Conservation (phyloP, 257 asterid species). For the Pogostemon cablin region DNA sequence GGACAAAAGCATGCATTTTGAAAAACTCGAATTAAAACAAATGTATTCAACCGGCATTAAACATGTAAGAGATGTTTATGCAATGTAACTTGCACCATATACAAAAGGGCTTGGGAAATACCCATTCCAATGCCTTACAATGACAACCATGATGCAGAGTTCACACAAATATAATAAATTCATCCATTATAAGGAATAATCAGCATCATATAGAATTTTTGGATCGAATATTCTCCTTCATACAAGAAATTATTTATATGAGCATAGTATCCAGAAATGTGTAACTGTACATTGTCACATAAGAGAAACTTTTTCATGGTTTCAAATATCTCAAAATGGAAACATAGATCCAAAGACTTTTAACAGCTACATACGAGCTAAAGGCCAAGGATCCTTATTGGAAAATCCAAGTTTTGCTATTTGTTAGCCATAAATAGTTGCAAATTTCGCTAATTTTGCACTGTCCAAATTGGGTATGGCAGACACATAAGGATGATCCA, state of each 20-base stretch:
- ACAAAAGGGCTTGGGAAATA: conserved; percentile 5
- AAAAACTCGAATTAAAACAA: conserved; percentile 24
- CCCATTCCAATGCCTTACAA: not conserved
- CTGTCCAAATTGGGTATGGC: too few relatives aligned
- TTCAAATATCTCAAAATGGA: not conserved
- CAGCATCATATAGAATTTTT: conserved; percentile 23
- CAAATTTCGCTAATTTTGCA: too few relatives aligned
- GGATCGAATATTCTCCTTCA: not conserved
- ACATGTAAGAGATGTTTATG: not conserved
- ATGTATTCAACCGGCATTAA: not conserved
- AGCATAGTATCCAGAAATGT: conserved; percentile 2
- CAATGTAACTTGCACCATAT: conserved; percentile 1
- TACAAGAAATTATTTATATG: not conserved
- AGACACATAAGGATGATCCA: too few relatives aligned
- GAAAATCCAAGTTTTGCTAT: not conserved
- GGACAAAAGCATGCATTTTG: conserved; percentile 15
- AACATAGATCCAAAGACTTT: too few relatives aligned
- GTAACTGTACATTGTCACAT: not conserved
- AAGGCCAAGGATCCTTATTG: too few relatives aligned
- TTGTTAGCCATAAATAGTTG: too few relatives aligned
- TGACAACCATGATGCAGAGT: conserved; percentile 16
- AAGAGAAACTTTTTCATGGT: not conserved
- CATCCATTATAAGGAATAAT: conserved; percentile 4
- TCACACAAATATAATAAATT: conserved; percentile 25
- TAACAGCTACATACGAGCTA: too few relatives aligned